Evolutionary conservation across 2,329 filamentous ascomycete species (phyloP).

Genomic region (Moelleriella libera): DNA sequence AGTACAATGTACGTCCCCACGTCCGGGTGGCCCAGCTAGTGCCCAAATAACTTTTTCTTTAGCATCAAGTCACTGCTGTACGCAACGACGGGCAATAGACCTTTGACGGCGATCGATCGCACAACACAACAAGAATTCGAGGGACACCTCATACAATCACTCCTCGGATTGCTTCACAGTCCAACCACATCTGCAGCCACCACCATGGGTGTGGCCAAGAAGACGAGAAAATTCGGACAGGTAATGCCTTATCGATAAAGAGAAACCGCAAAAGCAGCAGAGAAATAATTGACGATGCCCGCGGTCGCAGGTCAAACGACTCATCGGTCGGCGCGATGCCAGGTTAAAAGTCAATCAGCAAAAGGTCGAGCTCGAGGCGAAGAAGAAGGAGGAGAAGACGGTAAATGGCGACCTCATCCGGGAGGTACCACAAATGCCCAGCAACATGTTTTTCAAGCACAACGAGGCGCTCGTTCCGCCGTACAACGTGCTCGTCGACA

Average conservation of each 20-base stretch:
- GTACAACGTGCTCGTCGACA: slow-evolving; percentile 59
- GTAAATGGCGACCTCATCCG: slow-evolving; percentile 49
- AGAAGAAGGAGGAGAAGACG: slow-evolving; percentile 45
- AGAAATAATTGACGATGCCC: too few species aligned
- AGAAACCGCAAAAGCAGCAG: neutral
- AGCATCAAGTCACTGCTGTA: too few species aligned
- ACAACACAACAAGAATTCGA: too few species aligned
- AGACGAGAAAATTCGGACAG: slow-evolving; percentile 79
- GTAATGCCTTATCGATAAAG: slow-evolving; percentile 25
- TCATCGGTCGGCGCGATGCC: slow-evolving; percentile 70
- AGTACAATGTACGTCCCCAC: too few species aligned
- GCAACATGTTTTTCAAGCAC: slow-evolving; percentile 75
- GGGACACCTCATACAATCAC: too few species aligned
- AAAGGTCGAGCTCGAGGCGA: slow-evolving; percentile 44
- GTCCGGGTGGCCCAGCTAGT: neutral
- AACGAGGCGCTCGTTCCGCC: slow-evolving; percentile 70
- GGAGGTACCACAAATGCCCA: slow-evolving; percentile 71
- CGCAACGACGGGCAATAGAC: too few species aligned
- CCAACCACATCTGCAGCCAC: neutral
- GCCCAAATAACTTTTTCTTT: neutral
- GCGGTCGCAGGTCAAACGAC: slow-evolving; percentile 49
- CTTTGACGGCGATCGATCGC: too few species aligned
- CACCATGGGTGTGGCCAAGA: slow-evolving; percentile 76
- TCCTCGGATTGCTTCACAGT: neutral
- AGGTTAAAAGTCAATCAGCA: slow-evolving; percentile 69